These are phyloP conservation scores for Fusarium keratoplasticum DNA, from an alignment of 2,329 filamentous ascomycete genomes.

Conservation along the genomic window DNA sequence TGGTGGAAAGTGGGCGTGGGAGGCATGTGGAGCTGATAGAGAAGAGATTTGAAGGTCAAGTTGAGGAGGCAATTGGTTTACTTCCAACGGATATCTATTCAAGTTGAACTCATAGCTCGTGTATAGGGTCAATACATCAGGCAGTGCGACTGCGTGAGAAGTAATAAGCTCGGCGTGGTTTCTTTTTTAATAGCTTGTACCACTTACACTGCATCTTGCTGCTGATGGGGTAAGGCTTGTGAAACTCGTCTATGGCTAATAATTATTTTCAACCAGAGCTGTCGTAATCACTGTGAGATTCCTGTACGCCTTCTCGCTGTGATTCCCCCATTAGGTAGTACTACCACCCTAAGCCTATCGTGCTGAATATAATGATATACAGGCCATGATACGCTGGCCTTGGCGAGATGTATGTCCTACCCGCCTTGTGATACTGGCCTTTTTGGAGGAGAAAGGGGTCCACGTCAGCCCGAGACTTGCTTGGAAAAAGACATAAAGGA, in stretches of 20 bases:
- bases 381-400: neutral
- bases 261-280: neutral
- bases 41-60: neutral
- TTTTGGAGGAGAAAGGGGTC: neutral
- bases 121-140: neutral
- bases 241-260: neutral
- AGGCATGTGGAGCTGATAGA: neutral
- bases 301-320: neutral
- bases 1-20: neutral
- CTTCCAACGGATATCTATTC: neutral
- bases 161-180: neutral
- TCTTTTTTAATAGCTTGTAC: too few species aligned
- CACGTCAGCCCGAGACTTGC: neutral
- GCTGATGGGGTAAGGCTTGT: neutral
- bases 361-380: neutral
- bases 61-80: neutral
- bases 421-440: neutral
- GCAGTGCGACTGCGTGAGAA: neutral
- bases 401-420: neutral
- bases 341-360: neutral
- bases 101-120: neutral
- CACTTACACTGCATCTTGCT: neutral
- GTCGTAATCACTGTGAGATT: neutral
- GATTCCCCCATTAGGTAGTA: rapidly evolving
- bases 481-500: too few species aligned